A percentile compares a stretch with the other conserved stretches of the same genome.
These are phyloP conservation scores for Taiozyma sp. DNA, from an alignment of 1,139 yeast species.

Conservation along the genomic window DNA sequence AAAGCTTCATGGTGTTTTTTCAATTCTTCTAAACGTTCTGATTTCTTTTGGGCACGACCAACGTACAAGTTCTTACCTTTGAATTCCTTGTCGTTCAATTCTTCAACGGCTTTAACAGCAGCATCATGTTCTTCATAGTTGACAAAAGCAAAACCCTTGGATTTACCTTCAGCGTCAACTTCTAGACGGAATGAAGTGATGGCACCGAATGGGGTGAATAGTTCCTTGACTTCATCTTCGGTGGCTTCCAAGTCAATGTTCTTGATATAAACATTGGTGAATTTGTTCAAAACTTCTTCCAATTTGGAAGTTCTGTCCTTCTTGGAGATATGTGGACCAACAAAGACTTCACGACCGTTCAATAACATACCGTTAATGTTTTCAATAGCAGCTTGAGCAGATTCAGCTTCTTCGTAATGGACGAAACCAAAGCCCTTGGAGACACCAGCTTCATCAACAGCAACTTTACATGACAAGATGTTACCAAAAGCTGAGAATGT, in stretches of 20 bases:
- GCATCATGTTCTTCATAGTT: conserved; percentile 84
- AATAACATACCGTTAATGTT: conserved; percentile 98
- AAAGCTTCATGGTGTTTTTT: conserved; percentile 93
- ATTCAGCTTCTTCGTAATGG: conserved; percentile 90
- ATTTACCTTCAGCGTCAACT: conserved; percentile 81
- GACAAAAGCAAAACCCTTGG: conserved; percentile 95
- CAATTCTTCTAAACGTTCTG: conserved; percentile 96
- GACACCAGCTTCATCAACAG: conserved; percentile 85
- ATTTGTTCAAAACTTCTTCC: conserved; percentile 89
- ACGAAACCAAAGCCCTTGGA: conserved; percentile 98
- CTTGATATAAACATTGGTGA: conserved; percentile 93
- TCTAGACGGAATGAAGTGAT: conserved; percentile 85
- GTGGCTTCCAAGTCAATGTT: conserved; percentile 72
- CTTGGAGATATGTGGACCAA: conserved; percentile 90
- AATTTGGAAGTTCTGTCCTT: conserved; percentile 95
- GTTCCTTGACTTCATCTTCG: conserved; percentile 68
- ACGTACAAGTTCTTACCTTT: conserved; percentile 86
- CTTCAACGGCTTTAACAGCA: conserved; percentile 91
- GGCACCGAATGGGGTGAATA: conserved; percentile 72
- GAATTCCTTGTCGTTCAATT: conserved; percentile 81
- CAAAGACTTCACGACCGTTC: conserved; percentile 95
- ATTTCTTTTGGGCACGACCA: conserved; percentile 99
- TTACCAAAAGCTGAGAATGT: conserved; percentile 97
- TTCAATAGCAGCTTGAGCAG: conserved; percentile 94
- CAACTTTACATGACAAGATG: conserved; percentile 95